These are phyloP conservation scores for Rhodofomes roseus DNA, from an alignment of 1,284 basidiomycete species.

Conservation along the genomic window DNA sequence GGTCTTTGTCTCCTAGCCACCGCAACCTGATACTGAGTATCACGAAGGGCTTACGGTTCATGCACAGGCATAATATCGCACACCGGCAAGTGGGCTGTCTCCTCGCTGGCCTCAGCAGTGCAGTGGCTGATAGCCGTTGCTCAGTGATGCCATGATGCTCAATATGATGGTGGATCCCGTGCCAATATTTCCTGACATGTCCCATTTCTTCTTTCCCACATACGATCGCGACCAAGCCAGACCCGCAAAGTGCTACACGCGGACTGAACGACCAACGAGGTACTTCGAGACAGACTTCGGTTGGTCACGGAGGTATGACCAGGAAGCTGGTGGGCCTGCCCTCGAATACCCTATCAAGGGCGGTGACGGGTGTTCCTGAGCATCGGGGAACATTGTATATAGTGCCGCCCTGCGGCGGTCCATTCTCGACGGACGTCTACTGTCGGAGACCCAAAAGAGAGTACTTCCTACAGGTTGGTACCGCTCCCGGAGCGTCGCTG, in stretches of 20 bases:
- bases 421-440: slow-evolving; percentile 27
- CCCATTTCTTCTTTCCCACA: slow-evolving; percentile 18
- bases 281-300: slow-evolving; percentile 37
- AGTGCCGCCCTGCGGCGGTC: slow-evolving; percentile 17
- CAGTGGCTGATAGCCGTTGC: neutral
- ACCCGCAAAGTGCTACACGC: slow-evolving; percentile 23
- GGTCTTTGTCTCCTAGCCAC: neutral
- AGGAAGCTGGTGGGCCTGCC: slow-evolving; percentile 1
- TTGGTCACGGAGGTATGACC: slow-evolving; percentile 25
- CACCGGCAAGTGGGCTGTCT: slow-evolving; percentile 9
- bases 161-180: slow-evolving; percentile 39
- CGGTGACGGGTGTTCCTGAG: slow-evolving; percentile 24
- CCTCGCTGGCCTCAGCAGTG: neutral
- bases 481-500: neutral
- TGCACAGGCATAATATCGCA: slow-evolving; percentile 15
- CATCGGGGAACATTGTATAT: slow-evolving; percentile 7
- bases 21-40: neutral
- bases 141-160: slow-evolving; percentile 34
- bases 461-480: slow-evolving; percentile 9
- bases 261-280: slow-evolving; percentile 25
- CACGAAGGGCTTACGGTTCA: slow-evolving; percentile 15
- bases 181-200: slow-evolving; percentile 23
- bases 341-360: slow-evolving; percentile 11
- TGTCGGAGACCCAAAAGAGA: slow-evolving; percentile 30
- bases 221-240: slow-evolving; percentile 16